Evolutionary conservation across 495 filamentous ascomycete species (phyloP), one percentile per base, ranked within the genome.

Genomic region (Neurospora sp.): DNA sequence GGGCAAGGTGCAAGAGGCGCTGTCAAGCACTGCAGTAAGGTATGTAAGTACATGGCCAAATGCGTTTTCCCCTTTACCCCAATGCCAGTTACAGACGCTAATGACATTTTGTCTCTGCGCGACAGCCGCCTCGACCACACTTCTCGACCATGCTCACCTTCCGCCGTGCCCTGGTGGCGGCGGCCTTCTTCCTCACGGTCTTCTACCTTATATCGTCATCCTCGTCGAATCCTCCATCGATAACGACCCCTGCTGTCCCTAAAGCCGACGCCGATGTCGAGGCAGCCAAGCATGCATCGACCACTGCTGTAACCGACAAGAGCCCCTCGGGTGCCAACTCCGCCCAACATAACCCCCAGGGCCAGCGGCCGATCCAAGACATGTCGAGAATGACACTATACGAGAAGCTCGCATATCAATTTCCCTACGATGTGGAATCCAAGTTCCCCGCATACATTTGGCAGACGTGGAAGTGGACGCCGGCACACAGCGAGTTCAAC

Each of bases 371-470:
- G 27, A 76, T 89, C 31, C 80, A 82, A 53, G 87, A 89, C 74
- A 81, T 86, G 75, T 84, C 84, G 42, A 86, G 86, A 78, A 87
- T 88, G 76, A 89, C 92, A 12, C 83, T 98, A 20, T 87, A 89
- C 78, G 92, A 97, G 40, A 94, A 94, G 77, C 86, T 99, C 69
- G 92, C 89, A 44, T 97, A 96, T 84, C 92, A 96, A 76, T 99
- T 95, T 79, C 94, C 94, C 14, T 99, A 98, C 83, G 90, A 96
- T 75, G 87, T 94, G 68, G 89, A 93, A 74, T 80, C 84, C 72
- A 94, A 93, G 80, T 99, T 99, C 81, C 96, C 96, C 0, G 94
- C 94, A 38, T 99, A 97, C 82, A 96, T 99, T 73, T 99, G 96
- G 96, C 96, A 99, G 84, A 99, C 96, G 45, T 99, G 96, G 96